These are phyloP conservation scores for Backusella macrospora DNA, from an alignment of 192 early-diverging fungal species.

Conservation along the genomic window DNA sequence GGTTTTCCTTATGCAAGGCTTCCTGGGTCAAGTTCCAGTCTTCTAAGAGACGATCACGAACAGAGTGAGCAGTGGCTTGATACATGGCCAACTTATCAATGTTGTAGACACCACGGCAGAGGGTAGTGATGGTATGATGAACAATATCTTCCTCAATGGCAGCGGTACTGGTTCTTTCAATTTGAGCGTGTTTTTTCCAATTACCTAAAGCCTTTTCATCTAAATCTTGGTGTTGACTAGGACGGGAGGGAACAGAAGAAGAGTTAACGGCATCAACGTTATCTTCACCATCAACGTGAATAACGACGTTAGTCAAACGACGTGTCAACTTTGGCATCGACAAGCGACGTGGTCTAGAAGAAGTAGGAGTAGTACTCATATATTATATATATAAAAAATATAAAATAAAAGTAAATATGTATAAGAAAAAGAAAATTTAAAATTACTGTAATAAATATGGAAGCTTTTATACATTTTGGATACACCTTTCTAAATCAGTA, in stretches of 20 bases:
- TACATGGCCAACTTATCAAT: conserved; percentile 94
- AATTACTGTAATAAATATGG: neutral
- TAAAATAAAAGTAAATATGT: too few relatives aligned
- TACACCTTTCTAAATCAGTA: neutral
- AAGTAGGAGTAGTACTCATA: neutral
- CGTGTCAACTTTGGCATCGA: conserved; percentile 24
- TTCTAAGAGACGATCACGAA: conserved; percentile 92
- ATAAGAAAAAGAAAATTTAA: neutral
- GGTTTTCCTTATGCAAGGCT: conserved; percentile 58
- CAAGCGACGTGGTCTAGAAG: neutral
- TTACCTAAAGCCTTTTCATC: neutral
- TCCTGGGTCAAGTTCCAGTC: conserved; percentile 96
- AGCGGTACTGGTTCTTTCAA: conserved; percentile 51
- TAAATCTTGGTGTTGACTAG: neutral
- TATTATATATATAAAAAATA: neutral
- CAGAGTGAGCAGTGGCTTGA: conserved; percentile 87
- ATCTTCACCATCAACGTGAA: conserved; percentile 6
- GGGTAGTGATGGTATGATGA: conserved; percentile 86
- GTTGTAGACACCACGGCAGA: conserved; percentile 86
- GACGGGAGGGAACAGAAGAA: neutral
- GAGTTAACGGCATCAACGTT: conserved; percentile 12
- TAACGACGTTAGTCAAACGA: conserved; percentile 19
- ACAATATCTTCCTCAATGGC: conserved; percentile 86
- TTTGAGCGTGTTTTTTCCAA: conserved; percentile 7
- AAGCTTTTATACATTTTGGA: neutral